Evolutionary conservation across 768 basidiomycete species (phyloP).

Genomic region (Nidularia pulvinata): DNA sequence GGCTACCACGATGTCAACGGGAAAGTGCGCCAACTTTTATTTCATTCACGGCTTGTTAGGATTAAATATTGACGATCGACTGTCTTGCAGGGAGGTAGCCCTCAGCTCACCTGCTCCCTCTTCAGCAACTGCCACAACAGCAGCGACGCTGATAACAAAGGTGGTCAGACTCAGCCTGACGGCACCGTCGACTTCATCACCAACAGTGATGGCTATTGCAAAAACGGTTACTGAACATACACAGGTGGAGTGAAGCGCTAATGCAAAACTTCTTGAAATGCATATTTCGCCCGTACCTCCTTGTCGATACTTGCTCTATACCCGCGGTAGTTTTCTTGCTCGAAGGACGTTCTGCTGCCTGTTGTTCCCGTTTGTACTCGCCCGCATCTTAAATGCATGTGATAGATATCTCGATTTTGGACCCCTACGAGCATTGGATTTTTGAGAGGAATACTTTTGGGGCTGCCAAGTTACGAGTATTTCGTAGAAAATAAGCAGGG

Average conservation of each 20-base stretch:
- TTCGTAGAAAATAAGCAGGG: too few species aligned
- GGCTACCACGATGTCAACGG: slow-evolving; percentile 34
- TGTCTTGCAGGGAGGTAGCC: slow-evolving; percentile 23
- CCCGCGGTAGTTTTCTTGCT: too few species aligned
- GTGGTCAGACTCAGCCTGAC: slow-evolving; percentile 30
- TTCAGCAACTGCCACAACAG: slow-evolving; percentile 23
- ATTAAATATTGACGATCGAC: neutral
- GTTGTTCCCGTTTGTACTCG: too few species aligned
- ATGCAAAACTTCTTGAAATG: too few species aligned
- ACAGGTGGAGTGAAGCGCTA: neutral
- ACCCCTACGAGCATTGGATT: too few species aligned
- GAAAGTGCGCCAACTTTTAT: slow-evolving; percentile 17
- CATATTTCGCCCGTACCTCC: too few species aligned
- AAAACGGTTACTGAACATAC: slow-evolving; percentile 8
- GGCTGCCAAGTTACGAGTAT: too few species aligned
- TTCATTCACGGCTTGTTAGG: neutral
- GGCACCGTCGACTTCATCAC: slow-evolving; percentile 26
- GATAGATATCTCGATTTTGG: too few species aligned
- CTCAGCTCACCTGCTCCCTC: slow-evolving; percentile 30
- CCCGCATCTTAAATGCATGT: too few species aligned
- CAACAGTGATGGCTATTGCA: slow-evolving; percentile 29
- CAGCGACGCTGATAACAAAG: slow-evolving; percentile 23
- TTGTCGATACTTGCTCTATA: too few species aligned
- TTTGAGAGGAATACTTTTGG: too few species aligned
- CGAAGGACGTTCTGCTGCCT: too few species aligned